These are phyloP conservation scores for Zygoascus meyerae DNA, from an alignment of 1,139 yeast genomes.

Conservation along the genomic window DNA sequence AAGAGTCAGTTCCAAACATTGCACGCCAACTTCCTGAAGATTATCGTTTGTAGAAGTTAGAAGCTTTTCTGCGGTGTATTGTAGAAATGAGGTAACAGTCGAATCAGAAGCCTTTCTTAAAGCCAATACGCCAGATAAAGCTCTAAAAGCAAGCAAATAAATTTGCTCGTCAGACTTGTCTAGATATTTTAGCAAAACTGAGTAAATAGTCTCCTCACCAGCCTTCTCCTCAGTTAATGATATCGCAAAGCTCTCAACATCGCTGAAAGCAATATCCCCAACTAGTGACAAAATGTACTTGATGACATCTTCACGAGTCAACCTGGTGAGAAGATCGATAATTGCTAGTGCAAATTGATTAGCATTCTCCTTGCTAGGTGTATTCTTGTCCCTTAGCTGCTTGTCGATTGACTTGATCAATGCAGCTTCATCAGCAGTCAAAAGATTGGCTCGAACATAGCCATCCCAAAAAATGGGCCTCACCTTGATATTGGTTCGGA, in stretches of 20 bases:
- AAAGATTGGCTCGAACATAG: slow-evolving; percentile 65
- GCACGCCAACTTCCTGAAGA: slow-evolving; percentile 61
- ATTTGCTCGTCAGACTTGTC: slow-evolving; percentile 36
- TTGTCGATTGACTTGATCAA: slow-evolving; percentile 62
- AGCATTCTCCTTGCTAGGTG: slow-evolving; percentile 29
- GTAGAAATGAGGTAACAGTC: slow-evolving; percentile 39
- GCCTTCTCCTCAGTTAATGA: slow-evolving; percentile 36
- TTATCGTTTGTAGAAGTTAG: slow-evolving; percentile 46
- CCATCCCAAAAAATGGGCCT: slow-evolving; percentile 94
- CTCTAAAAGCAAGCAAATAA: slow-evolving; percentile 32
- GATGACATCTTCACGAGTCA: slow-evolving; percentile 60
- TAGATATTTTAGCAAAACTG: slow-evolving; percentile 51
- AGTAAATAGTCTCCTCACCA: slow-evolving; percentile 45
- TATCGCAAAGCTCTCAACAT: slow-evolving; percentile 29
- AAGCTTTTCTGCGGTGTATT: slow-evolving; percentile 40
- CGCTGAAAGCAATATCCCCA: slow-evolving; percentile 52
- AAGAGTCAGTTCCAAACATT: slow-evolving; percentile 58
- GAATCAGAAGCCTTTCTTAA: slow-evolving; percentile 29
- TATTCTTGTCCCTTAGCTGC: slow-evolving; percentile 30
- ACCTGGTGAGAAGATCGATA: slow-evolving; percentile 49
- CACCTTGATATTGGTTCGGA: slow-evolving; percentile 67
- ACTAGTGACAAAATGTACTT: slow-evolving; percentile 66
- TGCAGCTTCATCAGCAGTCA: slow-evolving; percentile 61
- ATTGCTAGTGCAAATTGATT: slow-evolving; percentile 51
- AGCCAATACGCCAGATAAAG: slow-evolving; percentile 29